A percentile compares a stretch with the other conserved stretches of the same genome.
phyloP scores from a whole-genome alignment of 352 stramenopile species.

The Phytophthora sansomeana region DNA sequence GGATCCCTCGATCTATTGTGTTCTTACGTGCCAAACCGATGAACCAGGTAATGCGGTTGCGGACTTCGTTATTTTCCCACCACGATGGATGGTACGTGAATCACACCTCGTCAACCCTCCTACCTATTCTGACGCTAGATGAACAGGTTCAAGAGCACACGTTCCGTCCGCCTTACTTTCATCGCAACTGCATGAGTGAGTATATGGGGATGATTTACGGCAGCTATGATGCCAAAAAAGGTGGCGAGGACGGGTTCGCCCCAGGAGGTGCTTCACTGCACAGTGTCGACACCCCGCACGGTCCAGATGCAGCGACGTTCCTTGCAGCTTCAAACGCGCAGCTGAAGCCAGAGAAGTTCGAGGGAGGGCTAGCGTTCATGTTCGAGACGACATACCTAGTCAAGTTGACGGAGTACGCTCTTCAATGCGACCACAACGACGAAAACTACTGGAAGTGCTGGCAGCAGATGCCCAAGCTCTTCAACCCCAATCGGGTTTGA shows the following conservation, averaged over 20 bases:
- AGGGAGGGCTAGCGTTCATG: constrained; percentile 97
- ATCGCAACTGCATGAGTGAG: constrained; percentile 98
- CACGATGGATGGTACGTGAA: constrained; percentile 91
- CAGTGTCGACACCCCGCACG: constrained; percentile 90
- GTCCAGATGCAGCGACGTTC: constrained; percentile 95
- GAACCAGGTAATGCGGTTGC: constrained; percentile 94
- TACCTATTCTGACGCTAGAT: constrained; percentile 1
- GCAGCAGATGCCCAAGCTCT: constrained; percentile 92
- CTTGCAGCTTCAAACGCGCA: constrained; percentile 84
- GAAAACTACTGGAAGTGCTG: constrained; percentile 94
- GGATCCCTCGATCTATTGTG: constrained; percentile 98
- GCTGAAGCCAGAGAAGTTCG: constrained; percentile 91
- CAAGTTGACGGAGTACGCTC: constrained; percentile 89
- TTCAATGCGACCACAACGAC: constrained; percentile 90
- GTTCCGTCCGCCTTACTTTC: constrained; percentile 94
- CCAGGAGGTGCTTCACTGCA: constrained; percentile 94
- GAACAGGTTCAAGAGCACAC: constrained; percentile 89
- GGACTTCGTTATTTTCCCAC: constrained; percentile 98
- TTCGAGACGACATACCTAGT: constrained; percentile 96
- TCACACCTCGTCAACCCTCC: no score
- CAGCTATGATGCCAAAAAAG: constrained; percentile 96
- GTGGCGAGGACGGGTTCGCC: constrained; percentile 87
- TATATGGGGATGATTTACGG: constrained; percentile 98
- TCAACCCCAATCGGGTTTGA: constrained; percentile 60
- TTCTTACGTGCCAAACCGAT: constrained; percentile 95